Evolutionary conservation across 2,329 filamentous ascomycete species (phyloP).

Genomic region (Fusarium veterinarium): DNA sequence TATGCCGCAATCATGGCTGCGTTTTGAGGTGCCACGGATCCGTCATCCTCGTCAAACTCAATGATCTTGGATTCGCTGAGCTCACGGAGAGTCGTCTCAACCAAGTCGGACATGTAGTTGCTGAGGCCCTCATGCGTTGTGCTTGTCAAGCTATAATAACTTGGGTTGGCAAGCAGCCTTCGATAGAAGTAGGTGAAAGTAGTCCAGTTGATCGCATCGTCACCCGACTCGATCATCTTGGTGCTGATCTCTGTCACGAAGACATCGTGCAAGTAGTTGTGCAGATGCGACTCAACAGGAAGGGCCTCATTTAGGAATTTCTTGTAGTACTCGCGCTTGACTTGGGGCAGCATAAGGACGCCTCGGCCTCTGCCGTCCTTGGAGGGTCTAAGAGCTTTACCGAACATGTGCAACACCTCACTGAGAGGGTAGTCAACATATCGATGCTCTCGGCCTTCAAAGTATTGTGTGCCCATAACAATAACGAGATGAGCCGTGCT

Average conservation of each 20-base stretch:
- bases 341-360: conserved; percentile 94
- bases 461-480: conserved; percentile 98
- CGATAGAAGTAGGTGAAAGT: conserved; percentile 99
- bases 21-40: conserved; percentile 88
- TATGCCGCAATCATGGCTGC: conserved; percentile 98
- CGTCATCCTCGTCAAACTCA: conserved; percentile 94
- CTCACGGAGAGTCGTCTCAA: conserved; percentile 92
- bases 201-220: conserved; percentile 98
- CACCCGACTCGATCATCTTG: conserved; percentile 92
- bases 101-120: conserved; percentile 91
- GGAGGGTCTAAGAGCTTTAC: conserved; percentile 84
- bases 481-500: conserved; percentile 90
- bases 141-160: conserved; percentile 91
- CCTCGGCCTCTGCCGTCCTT: conserved; percentile 86
- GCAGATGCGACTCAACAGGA: conserved; percentile 93
- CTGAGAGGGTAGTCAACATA: conserved; percentile 97
- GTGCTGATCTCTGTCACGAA: conserved; percentile 98
- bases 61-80: conserved; percentile 94
- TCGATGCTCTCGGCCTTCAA: conserved; percentile 94
- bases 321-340: conserved; percentile 98
- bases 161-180: conserved; percentile 92
- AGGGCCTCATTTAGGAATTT: conserved; percentile 98
- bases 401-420: conserved; percentile 98
- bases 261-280: conserved; percentile 91
- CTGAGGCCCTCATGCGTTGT: conserved; percentile 94